These are phyloP conservation scores for Byssochlamys sp. DNA, from an alignment of 2,329 filamentous ascomycete genomes.

Conservation along the genomic window DNA sequence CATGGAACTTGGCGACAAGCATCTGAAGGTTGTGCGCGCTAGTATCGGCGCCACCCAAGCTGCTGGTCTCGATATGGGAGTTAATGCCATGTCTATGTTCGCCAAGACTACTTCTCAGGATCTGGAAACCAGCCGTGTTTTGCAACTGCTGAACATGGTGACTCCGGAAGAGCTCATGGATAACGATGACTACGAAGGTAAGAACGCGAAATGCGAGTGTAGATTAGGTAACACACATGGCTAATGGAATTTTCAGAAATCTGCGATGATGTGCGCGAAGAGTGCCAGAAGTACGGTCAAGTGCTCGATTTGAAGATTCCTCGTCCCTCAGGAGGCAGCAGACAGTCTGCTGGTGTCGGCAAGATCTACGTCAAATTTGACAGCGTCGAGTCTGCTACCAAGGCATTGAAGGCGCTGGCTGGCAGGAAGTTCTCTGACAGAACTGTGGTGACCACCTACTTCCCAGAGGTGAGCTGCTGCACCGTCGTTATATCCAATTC, in stretches of 20 bases:
- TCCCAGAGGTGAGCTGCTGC: conserved; percentile 63
- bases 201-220: conserved; percentile 10
- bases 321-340: conserved; percentile 69
- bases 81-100: conserved; percentile 95
- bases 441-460: conserved; percentile 93
- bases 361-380: conserved; percentile 98
- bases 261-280: conserved; percentile 82
- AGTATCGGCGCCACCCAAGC: conserved; percentile 92
- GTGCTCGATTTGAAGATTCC: conserved; percentile 88
- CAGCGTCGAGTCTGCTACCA: conserved; percentile 63
- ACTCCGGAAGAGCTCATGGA: conserved; percentile 91
- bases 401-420: conserved; percentile 78
- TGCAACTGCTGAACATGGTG: conserved; percentile 97
- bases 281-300: conserved; percentile 82
- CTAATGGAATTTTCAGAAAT: conserved; percentile 58
- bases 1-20: conserved; percentile 82
- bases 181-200: conserved; percentile 89
- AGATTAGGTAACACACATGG: background rate
- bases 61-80: conserved; percentile 82
- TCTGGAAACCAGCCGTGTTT: conserved; percentile 68
- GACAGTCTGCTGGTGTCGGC: conserved; percentile 79
- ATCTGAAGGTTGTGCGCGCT: conserved; percentile 75
- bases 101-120: conserved; percentile 77
- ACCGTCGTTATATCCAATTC: background rate
- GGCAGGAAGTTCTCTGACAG: conserved; percentile 92